phyloP scores from a whole-genome alignment of 2,329 filamentous ascomycete genomes.

The Penicillium sp. region DNA sequence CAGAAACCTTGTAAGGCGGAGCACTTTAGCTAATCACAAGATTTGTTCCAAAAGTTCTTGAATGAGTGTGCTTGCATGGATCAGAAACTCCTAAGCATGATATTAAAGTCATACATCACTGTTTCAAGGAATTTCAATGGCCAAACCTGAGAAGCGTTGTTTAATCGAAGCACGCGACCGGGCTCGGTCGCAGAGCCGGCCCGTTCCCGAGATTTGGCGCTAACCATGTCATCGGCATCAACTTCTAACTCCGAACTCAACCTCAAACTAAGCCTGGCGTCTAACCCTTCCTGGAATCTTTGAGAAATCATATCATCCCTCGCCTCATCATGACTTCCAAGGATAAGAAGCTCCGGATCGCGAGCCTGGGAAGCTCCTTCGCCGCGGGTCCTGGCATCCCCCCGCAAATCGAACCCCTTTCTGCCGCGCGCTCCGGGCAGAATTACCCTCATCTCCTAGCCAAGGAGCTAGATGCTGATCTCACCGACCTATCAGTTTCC shows the following conservation, averaged over 20 bases:
- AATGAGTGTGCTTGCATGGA: background rate
- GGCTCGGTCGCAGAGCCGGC: background rate
- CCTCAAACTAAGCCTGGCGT: background rate
- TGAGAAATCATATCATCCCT: too few species aligned
- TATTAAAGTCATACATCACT: background rate
- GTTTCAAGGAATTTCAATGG: background rate
- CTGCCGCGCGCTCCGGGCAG: slow-evolving; percentile 14
- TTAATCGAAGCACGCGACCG: background rate
- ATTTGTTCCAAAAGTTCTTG: too few species aligned
- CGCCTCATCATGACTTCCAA: background rate
- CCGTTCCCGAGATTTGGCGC: background rate
- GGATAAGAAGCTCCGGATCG: slow-evolving; percentile 9
- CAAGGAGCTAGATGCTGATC: slow-evolving; percentile 9
- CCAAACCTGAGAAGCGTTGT: too few species aligned
- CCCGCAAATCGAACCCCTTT: slow-evolving; percentile 11
- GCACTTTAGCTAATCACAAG: too few species aligned
- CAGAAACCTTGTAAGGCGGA: too few species aligned
- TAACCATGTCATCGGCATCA: background rate
- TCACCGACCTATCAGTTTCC: slow-evolving; percentile 15
- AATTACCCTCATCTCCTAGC: slow-evolving; percentile 17
- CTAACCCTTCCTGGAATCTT: background rate
- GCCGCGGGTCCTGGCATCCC: slow-evolving; percentile 16
- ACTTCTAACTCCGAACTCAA: background rate
- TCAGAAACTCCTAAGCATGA: background rate
- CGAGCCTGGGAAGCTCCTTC: slow-evolving; percentile 17